Evolutionary conservation across 768 basidiomycete species (phyloP), one percentile per base, ranked within the genome.

Genomic region (Filobasidium floriforme): DNA sequence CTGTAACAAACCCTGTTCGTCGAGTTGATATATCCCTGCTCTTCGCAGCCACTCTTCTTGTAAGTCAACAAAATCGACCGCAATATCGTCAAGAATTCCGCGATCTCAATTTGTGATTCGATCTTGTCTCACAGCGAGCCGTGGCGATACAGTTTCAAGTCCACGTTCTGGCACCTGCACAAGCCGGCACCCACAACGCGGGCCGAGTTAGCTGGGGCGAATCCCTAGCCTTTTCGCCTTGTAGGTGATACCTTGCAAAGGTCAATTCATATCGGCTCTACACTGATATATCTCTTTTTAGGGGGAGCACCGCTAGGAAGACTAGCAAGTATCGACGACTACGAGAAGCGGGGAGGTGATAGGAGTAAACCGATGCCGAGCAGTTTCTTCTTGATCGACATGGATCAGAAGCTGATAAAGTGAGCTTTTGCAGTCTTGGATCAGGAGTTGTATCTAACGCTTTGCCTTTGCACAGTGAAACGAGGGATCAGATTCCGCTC

Each of bases 151-250:
- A 70, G 43, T 67, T 68, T 44, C 76, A 77, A 57, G 67, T 72
- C 14, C 75, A 72, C 66, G 76, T 77, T 46, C 52, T 77, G 12
- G 73, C 74, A 0, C 66, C 74, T 9, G 72, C 76, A 1, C 76
- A 77, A 61, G 73, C 68, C 22, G 76, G 76, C 24, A 68, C 68
- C 5, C 76, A 77, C 64, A 71, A 71, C 54, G 32, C 59, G 1
- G 4, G 29, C 2, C 66, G 76, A 1, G 66, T 69, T 1, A 75
- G 74, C 1, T 77, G 76, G 76, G 76, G 76, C 9, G 76, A 77
- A 63, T 65, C 70, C 0, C 60, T 77, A 41, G 69, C 74, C 18
- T 77, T 73, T 57, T 71, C 72, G 29, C 74, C 76, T 1, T 77
- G 76, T 57, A 24, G 26, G 54, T 57, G 10, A 44, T 44, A 19